Percentiles rank a stretch among this genome's conserved stretches.
Evolutionary conservation across 306 rosid species (phyloP).

Genomic region (Sicyos baderoa): DNA sequence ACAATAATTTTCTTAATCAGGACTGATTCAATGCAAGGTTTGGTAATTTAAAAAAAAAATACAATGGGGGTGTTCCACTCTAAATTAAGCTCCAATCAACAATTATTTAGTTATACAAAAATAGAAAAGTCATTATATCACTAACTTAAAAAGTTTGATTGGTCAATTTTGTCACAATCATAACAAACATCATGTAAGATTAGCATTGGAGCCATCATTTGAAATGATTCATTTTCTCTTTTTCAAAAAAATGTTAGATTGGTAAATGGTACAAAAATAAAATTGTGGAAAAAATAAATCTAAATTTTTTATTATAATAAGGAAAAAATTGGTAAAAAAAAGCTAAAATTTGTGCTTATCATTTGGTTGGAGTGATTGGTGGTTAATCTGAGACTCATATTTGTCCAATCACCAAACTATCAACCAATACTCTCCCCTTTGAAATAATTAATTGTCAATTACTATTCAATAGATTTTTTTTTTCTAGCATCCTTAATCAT

Average conservation of each 20-base stretch:
- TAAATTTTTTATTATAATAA: background rate
- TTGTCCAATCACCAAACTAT: constrained; percentile 14
- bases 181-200: background rate
- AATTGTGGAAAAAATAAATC: background rate
- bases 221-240: too few species aligned
- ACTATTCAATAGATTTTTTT: background rate
- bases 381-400: background rate
- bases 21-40: background rate
- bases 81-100: background rate
- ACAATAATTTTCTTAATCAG: background rate
- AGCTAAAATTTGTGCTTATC: background rate
- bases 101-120: background rate
- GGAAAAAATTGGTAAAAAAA: background rate
- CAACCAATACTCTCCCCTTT: background rate
- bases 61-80: background rate
- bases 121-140: background rate
- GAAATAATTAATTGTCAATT: background rate
- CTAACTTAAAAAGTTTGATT: background rate
- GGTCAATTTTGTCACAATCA: constrained; percentile 16
- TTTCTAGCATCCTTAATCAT: background rate
- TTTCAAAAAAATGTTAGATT: too few species aligned
- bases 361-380: constrained; percentile 6
- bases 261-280: background rate
- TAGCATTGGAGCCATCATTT: background rate
- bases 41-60: background rate